Evolutionary conservation across 2,329 filamentous ascomycete genomes (phyloP).

Genomic region (Fusarium proliferatum): DNA sequence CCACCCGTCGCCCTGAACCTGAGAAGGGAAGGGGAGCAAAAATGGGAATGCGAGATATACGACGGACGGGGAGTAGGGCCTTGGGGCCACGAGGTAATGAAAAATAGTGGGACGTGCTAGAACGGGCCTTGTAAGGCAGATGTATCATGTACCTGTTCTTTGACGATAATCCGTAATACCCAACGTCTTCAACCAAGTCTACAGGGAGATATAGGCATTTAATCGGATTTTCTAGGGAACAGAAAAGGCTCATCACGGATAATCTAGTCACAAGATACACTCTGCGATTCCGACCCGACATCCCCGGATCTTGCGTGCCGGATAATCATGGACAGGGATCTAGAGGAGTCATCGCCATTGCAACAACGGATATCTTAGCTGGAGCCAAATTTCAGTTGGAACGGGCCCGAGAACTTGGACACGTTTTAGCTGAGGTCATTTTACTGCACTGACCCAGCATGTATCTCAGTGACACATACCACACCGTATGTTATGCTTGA

Average conservation of each 20-base stretch:
- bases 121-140: conserved; percentile 11
- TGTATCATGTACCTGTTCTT: not conserved
- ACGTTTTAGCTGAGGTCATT: not conserved
- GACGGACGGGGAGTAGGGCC: conserved; percentile 17
- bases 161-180: not conserved
- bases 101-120: conserved; percentile 23
- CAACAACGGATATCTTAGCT: not conserved
- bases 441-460: not conserved
- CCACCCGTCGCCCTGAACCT: conserved; percentile 23
- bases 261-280: conserved; percentile 17
- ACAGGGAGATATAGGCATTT: not conserved
- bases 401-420: conserved; percentile 1
- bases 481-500: conserved; percentile 18
- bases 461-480: not conserved
- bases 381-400: not conserved
- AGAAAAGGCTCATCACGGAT: conserved; percentile 3
- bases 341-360: conserved; percentile 21
- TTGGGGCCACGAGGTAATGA: conserved; percentile 20
- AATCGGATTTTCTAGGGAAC: not conserved
- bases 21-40: conserved; percentile 8
- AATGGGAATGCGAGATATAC: conserved; percentile 44
- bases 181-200: not conserved
- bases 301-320: conserved; percentile 36
- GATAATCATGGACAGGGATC: conserved; percentile 23
- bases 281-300: not conserved